Evolutionary conservation across 2,329 filamentous ascomycete genomes (phyloP), one percentile per base, ranked within the genome.

Genomic region (Aspergillus pseudoviridinutans): DNA sequence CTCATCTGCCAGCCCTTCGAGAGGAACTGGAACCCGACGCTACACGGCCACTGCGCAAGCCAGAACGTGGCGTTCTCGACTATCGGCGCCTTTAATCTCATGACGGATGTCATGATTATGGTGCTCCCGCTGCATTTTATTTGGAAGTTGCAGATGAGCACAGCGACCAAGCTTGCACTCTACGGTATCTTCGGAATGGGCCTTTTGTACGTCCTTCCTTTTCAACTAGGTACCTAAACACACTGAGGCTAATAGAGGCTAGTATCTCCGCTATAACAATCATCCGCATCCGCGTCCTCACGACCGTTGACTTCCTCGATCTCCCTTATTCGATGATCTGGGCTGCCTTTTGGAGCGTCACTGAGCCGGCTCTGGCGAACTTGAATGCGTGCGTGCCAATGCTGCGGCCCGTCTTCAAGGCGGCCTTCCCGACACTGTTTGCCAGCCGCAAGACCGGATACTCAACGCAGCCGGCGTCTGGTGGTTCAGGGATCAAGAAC

Each of bases 341-440:
- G 57, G 64, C 63, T 35, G 63, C 62, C 10, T 66, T 68, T 51
- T 68, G 65, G 63, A 68, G 65, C 54, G 64, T 67, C 8, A 60
- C 65, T 8, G 66, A 68, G 49, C 66, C 65, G 1, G 62, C 61
- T 7, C 57, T 69, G 8, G 66, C 65, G 22, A 62, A 65, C 29
- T 49, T 55, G 24, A 67, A 66, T 27, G 58, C 64, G 5, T 69
- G 65, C 27, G 57, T 66, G 2, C 66, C 65, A 14, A 61, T 69
- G 59, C 62, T 69, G 20, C 63, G 65, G 2, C 66, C 65, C 0
- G 50, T 67, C 6, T 50, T 66, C 8, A 63, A 64, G 35, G 54
- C 59, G 5, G 54, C 49, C 2, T 65, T 62, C 4, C 64, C 61
- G 7, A 47, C 24, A 3, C 22, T 61, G n/a, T 63, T 61, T 14